Percentiles rank a stretch among this genome's conserved stretches.
phyloP scores from a whole-genome alignment of 345 rosid genomes.

The Balakata baccata region DNA sequence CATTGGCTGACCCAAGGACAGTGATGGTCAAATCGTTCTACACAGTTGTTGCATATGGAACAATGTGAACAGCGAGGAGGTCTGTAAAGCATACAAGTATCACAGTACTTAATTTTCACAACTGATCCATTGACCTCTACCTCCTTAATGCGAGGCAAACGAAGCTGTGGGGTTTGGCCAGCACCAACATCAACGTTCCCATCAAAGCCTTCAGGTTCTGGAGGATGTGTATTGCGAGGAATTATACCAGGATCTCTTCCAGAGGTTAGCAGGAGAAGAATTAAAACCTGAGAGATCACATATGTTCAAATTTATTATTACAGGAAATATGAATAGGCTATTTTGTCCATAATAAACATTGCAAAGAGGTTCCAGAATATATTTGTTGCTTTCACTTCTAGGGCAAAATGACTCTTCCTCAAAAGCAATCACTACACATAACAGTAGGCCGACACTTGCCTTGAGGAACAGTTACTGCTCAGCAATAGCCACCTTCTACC shows the following conservation, averaged over 20 bases:
- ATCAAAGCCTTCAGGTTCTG: constrained; percentile 36
- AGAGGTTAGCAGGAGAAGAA: constrained; percentile 34
- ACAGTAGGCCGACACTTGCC: background rate
- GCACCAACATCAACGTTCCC: constrained; percentile 31
- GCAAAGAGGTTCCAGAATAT: background rate
- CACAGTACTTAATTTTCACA: constrained; percentile 34
- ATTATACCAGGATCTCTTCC: constrained; percentile 40
- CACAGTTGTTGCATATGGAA: constrained; percentile 38
- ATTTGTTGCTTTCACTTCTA: background rate
- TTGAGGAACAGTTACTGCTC: background rate
- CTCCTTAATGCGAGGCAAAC: constrained; percentile 35
- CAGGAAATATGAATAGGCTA: background rate
- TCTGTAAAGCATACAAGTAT: constrained; percentile 39
- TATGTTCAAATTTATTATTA: background rate
- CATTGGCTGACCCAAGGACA: constrained; percentile 42
- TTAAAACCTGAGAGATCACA: constrained; percentile 25
- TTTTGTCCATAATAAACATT: background rate
- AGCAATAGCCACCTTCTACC: background rate
- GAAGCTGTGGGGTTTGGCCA: constrained; percentile 35
- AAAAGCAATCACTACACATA: background rate
- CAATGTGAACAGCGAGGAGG: constrained; percentile 43
- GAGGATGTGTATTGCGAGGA: constrained; percentile 36
- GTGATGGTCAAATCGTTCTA: constrained; percentile 38
- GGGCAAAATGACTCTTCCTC: background rate
- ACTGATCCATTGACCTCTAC: constrained; percentile 27